Conservation (phyloP, 768 basidiomycete species). For the Tulasnella sp. region DNA sequence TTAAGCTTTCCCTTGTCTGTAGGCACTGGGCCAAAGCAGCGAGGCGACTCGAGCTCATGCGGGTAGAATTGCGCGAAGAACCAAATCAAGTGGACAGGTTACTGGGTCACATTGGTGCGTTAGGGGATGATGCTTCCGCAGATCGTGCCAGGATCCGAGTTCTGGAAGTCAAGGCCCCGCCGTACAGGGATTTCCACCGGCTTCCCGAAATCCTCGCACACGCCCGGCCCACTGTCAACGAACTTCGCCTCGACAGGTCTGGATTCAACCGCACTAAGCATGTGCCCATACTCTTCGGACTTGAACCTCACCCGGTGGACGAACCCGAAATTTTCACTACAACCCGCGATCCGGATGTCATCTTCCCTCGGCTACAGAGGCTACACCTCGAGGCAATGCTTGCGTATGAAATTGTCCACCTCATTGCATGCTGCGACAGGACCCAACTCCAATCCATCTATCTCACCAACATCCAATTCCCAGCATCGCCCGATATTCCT, state of each 20-base stretch:
- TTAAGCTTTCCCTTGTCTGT: too few relatives aligned
- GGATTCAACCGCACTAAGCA: neutral
- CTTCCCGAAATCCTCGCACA: neutral
- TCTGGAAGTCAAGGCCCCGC: neutral
- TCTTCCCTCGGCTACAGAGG: neutral
- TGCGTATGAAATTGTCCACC: neutral
- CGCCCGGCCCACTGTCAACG: neutral
- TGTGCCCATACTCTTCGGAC: neutral
- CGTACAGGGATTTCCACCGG: slow-evolving; percentile 5
- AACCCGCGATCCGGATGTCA: slow-evolving; percentile 2
- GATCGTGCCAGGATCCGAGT: neutral
- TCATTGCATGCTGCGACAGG: slow-evolving; percentile 4
- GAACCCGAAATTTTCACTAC: slow-evolving; percentile 11
- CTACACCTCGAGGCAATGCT: neutral
- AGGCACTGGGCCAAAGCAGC: neutral
- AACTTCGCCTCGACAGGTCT: neutral
- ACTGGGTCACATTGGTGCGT: neutral
- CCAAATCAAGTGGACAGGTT: slow-evolving; percentile 1
- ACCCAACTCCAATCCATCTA: neutral
- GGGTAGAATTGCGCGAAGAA: neutral
- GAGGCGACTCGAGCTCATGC: slow-evolving; percentile 9
- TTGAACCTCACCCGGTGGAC: slow-evolving; percentile 8
- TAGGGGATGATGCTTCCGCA: neutral
- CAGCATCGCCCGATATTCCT: neutral
- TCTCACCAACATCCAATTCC: neutral